Conservation (phyloP, 164 flowering plant genomes). For the Magnolia officinalis region DNA sequence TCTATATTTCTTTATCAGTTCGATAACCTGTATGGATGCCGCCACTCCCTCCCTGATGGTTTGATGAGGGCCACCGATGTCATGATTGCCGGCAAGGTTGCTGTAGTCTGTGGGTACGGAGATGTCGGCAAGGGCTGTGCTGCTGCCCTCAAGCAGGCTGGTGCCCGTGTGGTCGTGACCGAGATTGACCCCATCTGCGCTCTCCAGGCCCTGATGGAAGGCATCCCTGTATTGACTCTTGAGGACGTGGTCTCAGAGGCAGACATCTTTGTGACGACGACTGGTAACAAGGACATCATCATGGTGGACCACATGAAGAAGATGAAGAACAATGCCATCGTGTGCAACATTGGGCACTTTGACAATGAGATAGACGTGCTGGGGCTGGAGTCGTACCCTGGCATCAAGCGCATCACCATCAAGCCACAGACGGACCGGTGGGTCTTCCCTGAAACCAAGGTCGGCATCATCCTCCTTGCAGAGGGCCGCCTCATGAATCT, state of each 20-base stretch:
- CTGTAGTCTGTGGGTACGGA: constrained; percentile 25
- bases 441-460: constrained; percentile 23
- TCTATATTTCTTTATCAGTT: constrained; percentile 2
- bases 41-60: constrained; percentile 30
- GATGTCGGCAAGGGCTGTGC: constrained; percentile 33
- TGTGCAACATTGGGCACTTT: constrained; percentile 41
- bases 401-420: constrained; percentile 24
- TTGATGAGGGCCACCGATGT: constrained; percentile 29
- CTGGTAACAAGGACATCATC: constrained; percentile 38
- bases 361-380: constrained; percentile 28
- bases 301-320: constrained; percentile 30
- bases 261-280: constrained; percentile 27
- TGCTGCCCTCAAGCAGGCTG: constrained; percentile 27
- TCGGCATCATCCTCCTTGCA: constrained; percentile 22
- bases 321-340: constrained; percentile 45
- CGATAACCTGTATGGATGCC: constrained; percentile 25
- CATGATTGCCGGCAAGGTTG: constrained; percentile 31
- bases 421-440: constrained; percentile 29
- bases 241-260: constrained; percentile 27
- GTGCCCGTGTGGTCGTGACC: constrained; percentile 29
- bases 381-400: constrained; percentile 22
- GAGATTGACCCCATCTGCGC: constrained; percentile 40
- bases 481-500: constrained; percentile 30
- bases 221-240: constrained; percentile 25
- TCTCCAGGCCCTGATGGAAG: constrained; percentile 40